Percentiles rank a stretch among this genome's conserved stretches.
These are phyloP conservation scores for Candida labiduridarum DNA, from an alignment of 1,139 yeast species.

Conservation along the genomic window DNA sequence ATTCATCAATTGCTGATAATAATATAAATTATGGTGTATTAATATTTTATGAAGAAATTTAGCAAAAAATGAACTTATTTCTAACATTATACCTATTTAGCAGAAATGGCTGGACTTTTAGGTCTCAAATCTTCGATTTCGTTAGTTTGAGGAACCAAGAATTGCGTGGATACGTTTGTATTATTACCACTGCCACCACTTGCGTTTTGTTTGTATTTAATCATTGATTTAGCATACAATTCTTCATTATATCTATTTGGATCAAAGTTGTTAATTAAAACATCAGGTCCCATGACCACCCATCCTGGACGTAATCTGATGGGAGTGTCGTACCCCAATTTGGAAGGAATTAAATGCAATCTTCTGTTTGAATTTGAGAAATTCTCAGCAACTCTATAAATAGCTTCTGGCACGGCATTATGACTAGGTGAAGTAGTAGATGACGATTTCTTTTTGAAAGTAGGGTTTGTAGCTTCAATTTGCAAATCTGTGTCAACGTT, in stretches of 20 bases:
- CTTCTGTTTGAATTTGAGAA: conserved; percentile 81
- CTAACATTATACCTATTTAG: conserved; percentile 8
- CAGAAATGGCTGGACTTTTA: conserved; percentile 57
- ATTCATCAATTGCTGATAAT: conserved; percentile 35
- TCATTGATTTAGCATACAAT: conserved; percentile 33
- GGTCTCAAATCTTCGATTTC: conserved; percentile 85
- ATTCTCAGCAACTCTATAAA: conserved; percentile 87
- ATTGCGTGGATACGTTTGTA: conserved; percentile 27
- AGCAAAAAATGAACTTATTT: background rate
- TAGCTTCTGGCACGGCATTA: conserved; percentile 66
- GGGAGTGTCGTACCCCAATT: conserved; percentile 62
- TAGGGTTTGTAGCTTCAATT: conserved; percentile 40
- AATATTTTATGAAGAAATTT: background rate
- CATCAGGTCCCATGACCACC: conserved; percentile 89
- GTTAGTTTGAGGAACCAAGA: conserved; percentile 60
- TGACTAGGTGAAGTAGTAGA: conserved; percentile 7
- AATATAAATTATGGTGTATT: background rate
- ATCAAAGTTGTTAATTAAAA: conserved; percentile 67
- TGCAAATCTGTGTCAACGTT: conserved; percentile 88
- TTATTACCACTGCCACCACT: conserved; percentile 11
- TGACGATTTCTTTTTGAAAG: conserved; percentile 1
- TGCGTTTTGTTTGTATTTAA: conserved; percentile 27
- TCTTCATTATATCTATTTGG: conserved; percentile 37
- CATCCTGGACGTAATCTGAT: conserved; percentile 82
- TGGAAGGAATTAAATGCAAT: conserved; percentile 78